Evolutionary conservation across 2,329 filamentous ascomycete genomes (phyloP).

Genomic region (Fusarium oxysporum): DNA sequence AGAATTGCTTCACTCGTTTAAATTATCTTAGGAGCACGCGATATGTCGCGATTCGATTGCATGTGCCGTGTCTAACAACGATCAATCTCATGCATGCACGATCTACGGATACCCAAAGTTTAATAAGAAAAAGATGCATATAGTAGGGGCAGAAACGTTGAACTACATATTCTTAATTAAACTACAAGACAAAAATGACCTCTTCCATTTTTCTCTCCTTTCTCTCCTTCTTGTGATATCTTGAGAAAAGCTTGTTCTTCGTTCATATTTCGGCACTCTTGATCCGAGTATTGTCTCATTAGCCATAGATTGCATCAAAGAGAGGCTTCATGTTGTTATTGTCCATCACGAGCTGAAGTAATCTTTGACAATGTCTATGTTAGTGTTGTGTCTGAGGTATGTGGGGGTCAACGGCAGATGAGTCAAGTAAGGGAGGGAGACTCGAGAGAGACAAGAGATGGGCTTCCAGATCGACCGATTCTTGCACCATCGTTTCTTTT

Average conservation of each 20-base stretch:
- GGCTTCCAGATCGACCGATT: conserved; percentile 30
- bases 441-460: neutral
- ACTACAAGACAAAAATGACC: neutral
- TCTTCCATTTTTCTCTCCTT: neutral
- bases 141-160: neutral
- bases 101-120: neutral
- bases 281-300: conserved; percentile 5
- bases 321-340: conserved; percentile 23
- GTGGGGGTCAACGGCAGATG: conserved; percentile 3
- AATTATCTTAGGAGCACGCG: neutral
- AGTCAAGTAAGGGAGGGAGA: conserved; percentile 19
- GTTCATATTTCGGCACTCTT: neutral
- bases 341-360: neutral
- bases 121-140: neutral
- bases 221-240: neutral
- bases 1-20: neutral
- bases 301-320: neutral
- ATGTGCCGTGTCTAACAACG: conserved; percentile 6
- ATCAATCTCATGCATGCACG: neutral
- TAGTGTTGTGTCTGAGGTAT: neutral
- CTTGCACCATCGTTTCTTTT: neutral
- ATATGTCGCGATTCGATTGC: conserved; percentile 3
- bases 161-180: neutral
- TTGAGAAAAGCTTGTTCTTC: neutral
- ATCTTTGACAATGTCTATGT: conserved; percentile 6